A percentile compares a stretch with the other conserved stretches of the same genome.
Evolutionary conservation across 225 moss, liverwort and hornwort species (phyloP).

Genomic region (Pseudisothecium myosuroides): DNA sequence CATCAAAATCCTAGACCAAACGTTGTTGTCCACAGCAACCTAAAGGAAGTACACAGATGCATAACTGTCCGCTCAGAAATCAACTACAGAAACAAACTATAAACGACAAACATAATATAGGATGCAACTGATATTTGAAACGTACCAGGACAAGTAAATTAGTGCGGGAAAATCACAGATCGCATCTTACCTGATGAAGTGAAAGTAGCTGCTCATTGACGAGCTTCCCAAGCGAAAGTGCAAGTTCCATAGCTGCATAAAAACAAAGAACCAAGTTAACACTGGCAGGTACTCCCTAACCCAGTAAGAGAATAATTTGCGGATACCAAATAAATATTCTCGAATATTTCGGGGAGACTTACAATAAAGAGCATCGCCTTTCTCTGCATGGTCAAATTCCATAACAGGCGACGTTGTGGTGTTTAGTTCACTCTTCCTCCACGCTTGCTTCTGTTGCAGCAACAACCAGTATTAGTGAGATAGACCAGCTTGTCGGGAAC

Average conservation of each 20-base stretch:
- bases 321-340: background rate
- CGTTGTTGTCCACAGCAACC: constrained; percentile 39
- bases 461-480: background rate
- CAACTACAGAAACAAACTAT: background rate
- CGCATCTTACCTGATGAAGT: constrained; percentile 51
- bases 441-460: constrained; percentile 46
- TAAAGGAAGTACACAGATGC: background rate
- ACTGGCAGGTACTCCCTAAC: background rate
- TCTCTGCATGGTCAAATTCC: constrained; percentile 66
- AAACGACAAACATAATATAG: background rate
- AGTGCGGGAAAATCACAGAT: background rate
- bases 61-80: background rate
- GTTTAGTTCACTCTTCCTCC: constrained; percentile 63
- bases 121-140: background rate
- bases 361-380: constrained; percentile 77
- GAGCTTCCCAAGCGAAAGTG: constrained; percentile 74
- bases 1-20: too few relatives aligned
- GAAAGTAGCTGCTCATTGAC: constrained; percentile 75
- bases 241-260: constrained; percentile 78
- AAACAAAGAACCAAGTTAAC: background rate
- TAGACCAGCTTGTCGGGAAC: too few relatives aligned
- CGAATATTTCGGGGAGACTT: background rate
- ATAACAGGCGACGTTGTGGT: constrained; percentile 39
- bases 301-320: background rate
- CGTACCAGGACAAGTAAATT: background rate